Evolutionary conservation across 208 protist species (phyloP).

Genomic region (Porcisia hertigi): DNA sequence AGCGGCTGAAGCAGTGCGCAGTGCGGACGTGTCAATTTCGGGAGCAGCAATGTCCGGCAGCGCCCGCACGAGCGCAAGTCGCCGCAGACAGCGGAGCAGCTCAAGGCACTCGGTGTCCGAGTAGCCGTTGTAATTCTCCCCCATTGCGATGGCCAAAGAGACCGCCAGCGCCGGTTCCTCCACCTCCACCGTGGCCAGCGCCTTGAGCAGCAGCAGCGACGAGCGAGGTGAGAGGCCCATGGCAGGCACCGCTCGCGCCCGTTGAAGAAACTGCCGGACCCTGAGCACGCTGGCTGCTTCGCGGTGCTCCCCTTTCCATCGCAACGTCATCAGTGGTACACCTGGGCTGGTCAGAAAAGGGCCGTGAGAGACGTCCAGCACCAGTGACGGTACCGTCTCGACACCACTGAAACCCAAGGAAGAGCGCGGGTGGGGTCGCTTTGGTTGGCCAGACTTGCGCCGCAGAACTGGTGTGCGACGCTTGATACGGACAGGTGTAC

Average conservation of each 20-base stretch:
- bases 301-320: conserved; percentile 78
- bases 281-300: conserved; percentile 51
- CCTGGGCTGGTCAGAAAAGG: conserved; percentile 64
- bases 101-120: conserved; percentile 68
- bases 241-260: conserved; percentile 36
- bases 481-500: conserved; percentile 17
- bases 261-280: conserved; percentile 55
- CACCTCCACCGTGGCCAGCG: conserved; percentile 65
- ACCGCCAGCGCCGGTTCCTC: conserved; percentile 74
- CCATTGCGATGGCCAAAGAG: conserved; percentile 72
- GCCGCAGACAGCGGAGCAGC: conserved; percentile 78
- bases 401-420: conserved; percentile 69
- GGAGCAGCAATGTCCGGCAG: conserved; percentile 43
- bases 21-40: conserved; percentile 18
- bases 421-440: conserved; percentile 32
- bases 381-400: conserved; percentile 67
- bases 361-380: conserved; percentile 71
- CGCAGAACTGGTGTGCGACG: conserved; percentile 20
- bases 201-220: conserved; percentile 66
- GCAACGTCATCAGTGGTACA: conserved; percentile 53
- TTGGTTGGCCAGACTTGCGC: conserved; percentile 35
- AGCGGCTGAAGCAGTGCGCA: not conserved
- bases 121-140: conserved; percentile 74
- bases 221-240: conserved; percentile 67
- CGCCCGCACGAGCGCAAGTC: conserved; percentile 63